phyloP scores from a whole-genome alignment of 2,329 filamentous ascomycete species.

The Fusarium fracticaudum region DNA sequence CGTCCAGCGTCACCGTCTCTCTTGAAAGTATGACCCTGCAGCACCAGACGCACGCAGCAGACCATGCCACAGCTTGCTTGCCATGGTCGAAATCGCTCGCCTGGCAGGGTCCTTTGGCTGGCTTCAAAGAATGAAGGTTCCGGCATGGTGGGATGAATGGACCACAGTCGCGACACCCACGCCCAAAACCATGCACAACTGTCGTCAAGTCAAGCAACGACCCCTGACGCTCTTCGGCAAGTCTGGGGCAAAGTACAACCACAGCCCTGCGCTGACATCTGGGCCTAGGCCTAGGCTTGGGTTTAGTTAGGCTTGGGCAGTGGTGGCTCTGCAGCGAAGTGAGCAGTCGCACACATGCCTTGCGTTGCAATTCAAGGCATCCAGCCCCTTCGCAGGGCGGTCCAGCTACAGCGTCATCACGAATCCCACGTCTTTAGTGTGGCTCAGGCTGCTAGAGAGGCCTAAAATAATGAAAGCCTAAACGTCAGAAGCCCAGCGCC shows the following conservation, averaged over 20 bases:
- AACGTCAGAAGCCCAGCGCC: constrained; percentile 30
- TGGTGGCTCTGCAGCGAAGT: constrained; percentile 39
- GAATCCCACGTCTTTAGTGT: constrained; percentile 29
- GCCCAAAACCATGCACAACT: constrained; percentile 25
- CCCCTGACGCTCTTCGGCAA: constrained; percentile 36
- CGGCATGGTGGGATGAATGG: constrained; percentile 33
- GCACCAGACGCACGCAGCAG: constrained; percentile 29
- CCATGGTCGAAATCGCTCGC: constrained; percentile 13
- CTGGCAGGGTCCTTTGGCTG: constrained; percentile 32
- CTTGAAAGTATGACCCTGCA: constrained; percentile 38
- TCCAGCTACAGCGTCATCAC: constrained; percentile 32
- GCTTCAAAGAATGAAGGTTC: constrained; percentile 18
- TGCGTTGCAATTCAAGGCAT: constrained; percentile 19
- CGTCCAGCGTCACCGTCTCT: constrained; percentile 44
- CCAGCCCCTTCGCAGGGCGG: constrained; percentile 36
- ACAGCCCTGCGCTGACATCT: constrained; percentile 40
- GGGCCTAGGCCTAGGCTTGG: constrained; percentile 22
- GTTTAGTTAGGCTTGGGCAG: constrained; percentile 19
- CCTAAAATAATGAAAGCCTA: constrained; percentile 32
- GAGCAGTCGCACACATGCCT: constrained; percentile 29
- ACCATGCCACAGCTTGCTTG: constrained; percentile 13
- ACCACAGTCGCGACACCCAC: constrained; percentile 20
- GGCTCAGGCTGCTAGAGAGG: constrained; percentile 35
- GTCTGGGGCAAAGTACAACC: constrained; percentile 38
- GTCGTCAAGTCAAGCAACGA: constrained; percentile 35